Evolutionary conservation across 2,329 filamentous ascomycete genomes (phyloP).

Genomic region (Xylariaceae sp.): DNA sequence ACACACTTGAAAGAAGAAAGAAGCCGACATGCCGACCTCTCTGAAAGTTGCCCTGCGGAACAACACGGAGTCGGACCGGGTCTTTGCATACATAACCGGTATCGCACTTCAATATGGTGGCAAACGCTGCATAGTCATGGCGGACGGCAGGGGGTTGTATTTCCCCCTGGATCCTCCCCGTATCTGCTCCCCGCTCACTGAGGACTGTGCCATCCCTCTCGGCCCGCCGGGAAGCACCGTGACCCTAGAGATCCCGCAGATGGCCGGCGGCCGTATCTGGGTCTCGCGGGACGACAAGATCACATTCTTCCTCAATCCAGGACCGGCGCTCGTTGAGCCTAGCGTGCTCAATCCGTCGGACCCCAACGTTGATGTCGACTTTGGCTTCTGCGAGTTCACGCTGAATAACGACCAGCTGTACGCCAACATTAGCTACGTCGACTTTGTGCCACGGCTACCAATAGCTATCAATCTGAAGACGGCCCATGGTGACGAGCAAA

Average conservation of each 20-base stretch:
- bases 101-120: conserved; percentile 44
- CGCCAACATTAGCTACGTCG: conserved; percentile 62
- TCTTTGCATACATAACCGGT: conserved; percentile 63
- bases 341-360: conserved; percentile 59
- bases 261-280: conserved; percentile 61
- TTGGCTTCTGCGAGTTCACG: conserved; percentile 58
- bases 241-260: conserved; percentile 54
- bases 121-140: conserved; percentile 34
- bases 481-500: conserved; percentile 37
- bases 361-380: conserved; percentile 46
- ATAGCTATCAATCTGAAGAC: conserved; percentile 46
- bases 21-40: conserved; percentile 34
- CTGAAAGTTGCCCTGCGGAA: conserved; percentile 54
- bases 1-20: too few relatives aligned
- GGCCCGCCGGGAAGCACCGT: conserved; percentile 49
- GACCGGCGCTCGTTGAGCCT: conserved; percentile 60
- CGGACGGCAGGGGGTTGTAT: conserved; percentile 48
- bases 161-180: conserved; percentile 48
- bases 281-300: conserved; percentile 50
- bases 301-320: conserved; percentile 59
- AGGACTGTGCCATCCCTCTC: conserved; percentile 55
- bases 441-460: conserved; percentile 55
- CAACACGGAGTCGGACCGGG: conserved; percentile 44
- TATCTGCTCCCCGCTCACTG: conserved; percentile 44
- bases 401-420: conserved; percentile 52